Evolutionary conservation across 768 basidiomycete genomes (phyloP), one percentile per base, ranked within the genome.

Genomic region (Leccinum boreale): DNA sequence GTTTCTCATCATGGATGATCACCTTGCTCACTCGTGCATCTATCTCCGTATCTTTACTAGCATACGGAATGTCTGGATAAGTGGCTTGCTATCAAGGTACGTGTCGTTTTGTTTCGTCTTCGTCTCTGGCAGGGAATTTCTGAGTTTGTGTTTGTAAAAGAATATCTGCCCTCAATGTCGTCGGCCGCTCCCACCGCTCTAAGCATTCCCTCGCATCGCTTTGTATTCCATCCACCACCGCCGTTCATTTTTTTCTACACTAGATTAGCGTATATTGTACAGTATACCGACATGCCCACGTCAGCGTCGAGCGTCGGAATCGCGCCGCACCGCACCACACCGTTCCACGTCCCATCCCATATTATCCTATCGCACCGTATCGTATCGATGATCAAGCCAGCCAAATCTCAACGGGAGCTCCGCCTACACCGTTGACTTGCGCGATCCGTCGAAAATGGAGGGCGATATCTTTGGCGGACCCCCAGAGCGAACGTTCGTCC

Each of bases 141-240:
- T 48, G 3, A 51, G 6, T 21, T 31, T 24, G 24, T 58, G 36
- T 42, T 42, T 5, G 21, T 15, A 47, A 3, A 58, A 92, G 89
- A 94, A 91, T 61, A 93, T 94, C 42, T 95, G 93, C 67, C 92
- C 93, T n/a, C 86, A 93, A 59, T 94, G 93, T 73, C 87, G 92
- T 59, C 77, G 92, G 58, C 86, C 88, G 17, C 70, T 95, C 49
- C 92, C 93, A 10, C 90, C 92, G 1, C 75, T 94, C 45, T 94
- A 10, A 75, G 21, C 5, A 42, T 31, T 50, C 12, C 9, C 10
- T 6, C 5, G 5, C n/a, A 36, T 50, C 8, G 11, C 36, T 42
- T 36, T 64, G 58, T 58, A 57, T 46, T 45, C 24, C 12, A 28
- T 12, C 21, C 50, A 19, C 31, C 5, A 21, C 28, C 5, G 24